These are phyloP conservation scores for Picea abies DNA, from an alignment of 83 land plant genomes.

Conservation along the genomic window DNA sequence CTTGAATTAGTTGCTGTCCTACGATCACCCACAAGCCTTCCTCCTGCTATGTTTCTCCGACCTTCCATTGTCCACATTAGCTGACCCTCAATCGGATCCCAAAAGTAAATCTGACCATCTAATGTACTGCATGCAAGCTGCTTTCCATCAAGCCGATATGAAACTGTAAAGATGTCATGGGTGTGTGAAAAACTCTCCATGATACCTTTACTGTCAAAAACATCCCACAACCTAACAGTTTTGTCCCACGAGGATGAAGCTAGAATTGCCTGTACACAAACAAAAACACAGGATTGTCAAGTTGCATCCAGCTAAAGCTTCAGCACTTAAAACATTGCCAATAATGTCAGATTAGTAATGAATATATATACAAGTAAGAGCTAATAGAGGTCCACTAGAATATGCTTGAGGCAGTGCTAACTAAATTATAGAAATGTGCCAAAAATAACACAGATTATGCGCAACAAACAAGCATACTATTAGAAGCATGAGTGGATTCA, in stretches of 20 bases:
- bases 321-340: background rate
- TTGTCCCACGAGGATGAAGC: conserved; percentile 99
- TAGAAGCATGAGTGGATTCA: background rate
- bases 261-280: conserved; percentile 54
- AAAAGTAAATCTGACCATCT: conserved; percentile 93
- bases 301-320: background rate
- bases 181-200: conserved; percentile 83
- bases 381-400: background rate
- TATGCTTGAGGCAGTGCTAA: background rate
- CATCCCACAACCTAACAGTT: conserved; percentile 90
- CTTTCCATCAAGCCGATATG: conserved; percentile 95
- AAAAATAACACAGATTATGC: background rate
- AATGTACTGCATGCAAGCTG: conserved; percentile 90
- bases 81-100: conserved; percentile 84
- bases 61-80: conserved; percentile 92
- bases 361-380: background rate
- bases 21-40: conserved; percentile 91
- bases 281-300: conserved; percentile 7
- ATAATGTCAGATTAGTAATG: background rate
- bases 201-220: conserved; percentile 89
- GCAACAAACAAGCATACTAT: background rate
- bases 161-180: conserved; percentile 92
- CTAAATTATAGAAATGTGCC: background rate
- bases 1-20: conserved; percentile 87
- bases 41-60: conserved; percentile 92